Evolutionary conservation across 140 eudicot species (phyloP), one percentile per base, ranked within the genome.

Genomic region (Anethum foeniculum): DNA sequence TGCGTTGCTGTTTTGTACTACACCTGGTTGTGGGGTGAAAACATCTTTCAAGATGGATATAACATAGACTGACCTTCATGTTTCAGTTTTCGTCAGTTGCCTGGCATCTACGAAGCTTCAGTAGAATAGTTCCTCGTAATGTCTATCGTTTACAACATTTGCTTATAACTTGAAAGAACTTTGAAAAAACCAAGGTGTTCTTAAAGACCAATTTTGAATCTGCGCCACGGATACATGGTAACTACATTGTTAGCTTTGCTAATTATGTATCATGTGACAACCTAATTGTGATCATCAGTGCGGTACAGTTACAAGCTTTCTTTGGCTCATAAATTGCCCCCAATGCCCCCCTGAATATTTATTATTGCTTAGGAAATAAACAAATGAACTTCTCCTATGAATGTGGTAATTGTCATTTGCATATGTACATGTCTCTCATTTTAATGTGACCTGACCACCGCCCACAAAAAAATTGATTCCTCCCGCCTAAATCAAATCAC

Each of bases 401-500:
- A 32, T 75, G 32, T n/a, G 79, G 52, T n/a, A 4, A 67, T 67
- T 67, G 73, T 67, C 73, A 67, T 67, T 67, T 30, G 21, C 43
- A 25, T 34, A 58, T 73, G 48, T 52, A 58, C 46, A 23, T 41
- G 43, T 44, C 36, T 32, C 25, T 60, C 16, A 21, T 28, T 75
- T 58, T 56, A 30, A 58, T 75, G 54, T 12, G 43, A 80, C 56
- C 47, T 76, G 79, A 28, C 68, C 34, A 36, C 75, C 82, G 13
- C 52, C 69, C 34, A n/a, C 34, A 79, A 44, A 74, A 79, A 39
- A 7, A 3, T 83, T 34, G 80, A 23, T 32, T 67, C 72, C 79
- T 80, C 87, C 76, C 76, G 81, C 84, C 82, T 13, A 76, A 76
- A 68, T 65, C 34, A 80, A 77, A 74, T 44, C 74, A 77, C 79